A percentile compares a stretch with the other conserved stretches of the same genome.
Evolutionary conservation across 1,139 yeast species (phyloP).

Genomic region (Eremothecium sinecaudum): DNA sequence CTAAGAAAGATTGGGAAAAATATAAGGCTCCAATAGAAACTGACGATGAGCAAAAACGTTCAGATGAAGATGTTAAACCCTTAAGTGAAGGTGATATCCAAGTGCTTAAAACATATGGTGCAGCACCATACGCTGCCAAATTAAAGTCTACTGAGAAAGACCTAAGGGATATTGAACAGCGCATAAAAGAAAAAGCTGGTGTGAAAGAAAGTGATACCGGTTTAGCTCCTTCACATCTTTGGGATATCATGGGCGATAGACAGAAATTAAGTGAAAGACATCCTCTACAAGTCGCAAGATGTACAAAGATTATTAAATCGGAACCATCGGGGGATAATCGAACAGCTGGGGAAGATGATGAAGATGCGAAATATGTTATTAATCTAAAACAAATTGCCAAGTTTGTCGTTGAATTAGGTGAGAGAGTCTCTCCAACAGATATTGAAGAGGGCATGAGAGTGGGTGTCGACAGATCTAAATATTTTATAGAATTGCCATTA

Average conservation of each 20-base stretch:
- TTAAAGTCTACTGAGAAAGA: slow-evolving; percentile 80
- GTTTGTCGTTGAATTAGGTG: slow-evolving; percentile 93
- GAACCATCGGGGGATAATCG: slow-evolving; percentile 10
- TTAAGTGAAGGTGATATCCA: slow-evolving; percentile 94
- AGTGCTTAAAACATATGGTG: slow-evolving; percentile 91
- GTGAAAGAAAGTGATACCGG: slow-evolving; percentile 94
- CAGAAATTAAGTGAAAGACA: slow-evolving; percentile 90
- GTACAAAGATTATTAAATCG: slow-evolving; percentile 84
- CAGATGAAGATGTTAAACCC: slow-evolving; percentile 72
- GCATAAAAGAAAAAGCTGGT: slow-evolving; percentile 90
- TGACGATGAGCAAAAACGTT: slow-evolving; percentile 41
- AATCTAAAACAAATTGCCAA: slow-evolving; percentile 97
- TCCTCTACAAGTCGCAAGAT: slow-evolving; percentile 95
- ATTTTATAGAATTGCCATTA: slow-evolving; percentile 90
- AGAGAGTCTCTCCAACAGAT: slow-evolving; percentile 95
- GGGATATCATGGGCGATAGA: slow-evolving; percentile 97
- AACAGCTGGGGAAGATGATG: slow-evolving; percentile 51
- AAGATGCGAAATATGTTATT: slow-evolving; percentile 84
- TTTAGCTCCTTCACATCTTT: slow-evolving; percentile 83
- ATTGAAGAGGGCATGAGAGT: slow-evolving; percentile 99
- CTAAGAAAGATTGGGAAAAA: slow-evolving; percentile 84
- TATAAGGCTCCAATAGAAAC: slow-evolving; percentile 71
- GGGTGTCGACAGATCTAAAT: slow-evolving; percentile 95
- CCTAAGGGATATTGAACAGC: slow-evolving; percentile 67
- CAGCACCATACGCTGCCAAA: slow-evolving; percentile 85